Conservation (phyloP, 768 basidiomycete species). For the Trametopsis cervina region DNA sequence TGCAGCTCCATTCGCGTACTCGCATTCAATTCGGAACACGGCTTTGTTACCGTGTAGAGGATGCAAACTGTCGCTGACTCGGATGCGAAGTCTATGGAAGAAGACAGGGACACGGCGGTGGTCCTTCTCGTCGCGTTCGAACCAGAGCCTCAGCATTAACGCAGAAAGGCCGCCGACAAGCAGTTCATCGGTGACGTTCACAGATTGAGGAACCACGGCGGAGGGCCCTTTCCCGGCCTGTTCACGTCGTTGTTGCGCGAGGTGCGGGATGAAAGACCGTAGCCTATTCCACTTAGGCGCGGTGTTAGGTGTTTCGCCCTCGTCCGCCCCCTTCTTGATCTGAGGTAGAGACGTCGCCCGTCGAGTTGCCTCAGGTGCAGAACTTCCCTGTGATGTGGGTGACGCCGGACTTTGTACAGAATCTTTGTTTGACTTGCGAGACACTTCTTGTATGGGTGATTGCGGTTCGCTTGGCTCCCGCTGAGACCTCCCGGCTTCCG, state of each 20-base stretch:
- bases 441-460: conserved; percentile 10
- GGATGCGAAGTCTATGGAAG: conserved; percentile 75
- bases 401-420: conserved; percentile 1
- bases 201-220: conserved; percentile 42
- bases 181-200: conserved; percentile 79
- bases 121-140: conserved; percentile 83
- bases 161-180: conserved; percentile 74
- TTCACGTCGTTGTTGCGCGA: conserved; percentile 32
- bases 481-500: neutral
- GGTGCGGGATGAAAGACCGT: conserved; percentile 56
- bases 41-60: conserved; percentile 71
- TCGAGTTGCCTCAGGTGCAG: neutral
- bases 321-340: conserved; percentile 4
- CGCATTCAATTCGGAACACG: conserved; percentile 89
- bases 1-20: conserved; percentile 89
- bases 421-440: conserved; percentile 1
- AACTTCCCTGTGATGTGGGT: neutral
- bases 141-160: conserved; percentile 75
- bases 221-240: conserved; percentile 34
- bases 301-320: conserved; percentile 10
- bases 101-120: conserved; percentile 74
- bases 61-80: conserved; percentile 81
- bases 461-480: neutral
- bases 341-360: conserved; percentile 11
- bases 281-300: conserved; percentile 55